phyloP scores from a whole-genome alignment of 306 rosid species.

The Cicer arietinum region DNA sequence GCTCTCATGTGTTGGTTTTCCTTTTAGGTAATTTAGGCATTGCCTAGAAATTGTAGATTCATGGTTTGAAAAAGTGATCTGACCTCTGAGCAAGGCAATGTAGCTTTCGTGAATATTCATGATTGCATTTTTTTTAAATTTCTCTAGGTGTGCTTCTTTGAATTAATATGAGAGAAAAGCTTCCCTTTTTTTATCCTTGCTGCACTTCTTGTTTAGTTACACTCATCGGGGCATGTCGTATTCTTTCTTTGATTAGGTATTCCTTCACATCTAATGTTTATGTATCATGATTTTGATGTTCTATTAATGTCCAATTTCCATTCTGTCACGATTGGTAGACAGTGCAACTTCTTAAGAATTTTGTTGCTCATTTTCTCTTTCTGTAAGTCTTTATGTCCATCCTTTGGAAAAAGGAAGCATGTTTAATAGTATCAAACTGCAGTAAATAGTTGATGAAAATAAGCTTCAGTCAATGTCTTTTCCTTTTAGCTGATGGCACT shows the following conservation, averaged over 20 bases:
- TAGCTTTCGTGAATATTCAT: no score
- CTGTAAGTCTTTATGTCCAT: background rate
- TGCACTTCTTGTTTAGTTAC: constrained; percentile 21
- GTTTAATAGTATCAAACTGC: background rate
- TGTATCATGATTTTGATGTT: constrained; percentile 13
- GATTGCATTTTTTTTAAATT: no score
- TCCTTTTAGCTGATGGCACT: constrained; percentile 15
- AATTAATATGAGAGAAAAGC: background rate
- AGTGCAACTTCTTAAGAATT: background rate
- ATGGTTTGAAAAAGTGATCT: no score
- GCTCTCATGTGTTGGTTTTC: background rate
- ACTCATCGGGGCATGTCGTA: background rate
- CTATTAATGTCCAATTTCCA: constrained; percentile 11
- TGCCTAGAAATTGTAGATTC: no score
- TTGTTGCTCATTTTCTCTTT: background rate
- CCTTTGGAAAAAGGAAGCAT: constrained; percentile 4
- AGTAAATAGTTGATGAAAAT: background rate
- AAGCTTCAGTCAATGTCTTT: background rate
- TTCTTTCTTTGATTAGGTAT: constrained; percentile 16
- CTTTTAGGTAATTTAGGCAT: no score
- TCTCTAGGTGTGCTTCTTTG: background rate
- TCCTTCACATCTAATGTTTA: constrained; percentile 3
- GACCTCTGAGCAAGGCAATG: no score
- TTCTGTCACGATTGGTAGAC: background rate
- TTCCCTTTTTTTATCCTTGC: constrained; percentile 10